Base-by-base conservation (phyloP, 805 yeast species). In the Candida insectalens region DNA sequence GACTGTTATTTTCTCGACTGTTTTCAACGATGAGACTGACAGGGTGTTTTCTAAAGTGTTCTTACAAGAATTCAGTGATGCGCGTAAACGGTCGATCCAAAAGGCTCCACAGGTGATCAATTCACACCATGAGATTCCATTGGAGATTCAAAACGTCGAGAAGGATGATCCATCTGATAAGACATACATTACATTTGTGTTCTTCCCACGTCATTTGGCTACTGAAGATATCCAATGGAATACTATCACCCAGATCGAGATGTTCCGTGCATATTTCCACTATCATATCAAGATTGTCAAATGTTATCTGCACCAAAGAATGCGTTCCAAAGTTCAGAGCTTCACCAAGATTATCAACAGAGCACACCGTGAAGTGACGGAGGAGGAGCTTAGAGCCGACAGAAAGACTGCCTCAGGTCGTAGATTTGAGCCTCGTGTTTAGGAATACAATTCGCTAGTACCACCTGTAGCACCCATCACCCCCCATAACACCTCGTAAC, bases 231-330 rank as follows among this genome's bases (percentile, higher is more conserved):
- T 45, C 8, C 71, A 84, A 50, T 92, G 92, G 57, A 82, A 77
- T 53, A 81, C 95, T 41, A 83, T 92, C 42, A 78, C 94, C 25
- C 96, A 88, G 57, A 82, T 92, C 51, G 87, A 85, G 52, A 67
- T 84, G 37, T 92, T 92, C 64, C 73, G 99, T 61, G 94, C 88
- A 53, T 92, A 89, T 63, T 92, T 92, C 80, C 99, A 92, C 59
- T 92, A 89, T 61, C 99, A 92, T 56, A 92, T 92, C 65, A 92
- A 92, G 63, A 89, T 96, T 59, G 87, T 96, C 40, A 92, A 92
- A 68, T 97, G 98, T 23, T 92, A 83, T 62, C 77, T 92, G 79
- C 99, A 92, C 60, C 85, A 95, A 33, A 79, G 99, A 68, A 92
- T 92, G 99, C 77, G 99, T 60, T 84, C 69, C 61, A 74, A 98